A percentile compares a stretch with the other conserved stretches of the same genome.
These are phyloP conservation scores for Emergomyces pasteurianus DNA, from an alignment of 2,329 filamentous ascomycete species.

Conservation along the genomic window DNA sequence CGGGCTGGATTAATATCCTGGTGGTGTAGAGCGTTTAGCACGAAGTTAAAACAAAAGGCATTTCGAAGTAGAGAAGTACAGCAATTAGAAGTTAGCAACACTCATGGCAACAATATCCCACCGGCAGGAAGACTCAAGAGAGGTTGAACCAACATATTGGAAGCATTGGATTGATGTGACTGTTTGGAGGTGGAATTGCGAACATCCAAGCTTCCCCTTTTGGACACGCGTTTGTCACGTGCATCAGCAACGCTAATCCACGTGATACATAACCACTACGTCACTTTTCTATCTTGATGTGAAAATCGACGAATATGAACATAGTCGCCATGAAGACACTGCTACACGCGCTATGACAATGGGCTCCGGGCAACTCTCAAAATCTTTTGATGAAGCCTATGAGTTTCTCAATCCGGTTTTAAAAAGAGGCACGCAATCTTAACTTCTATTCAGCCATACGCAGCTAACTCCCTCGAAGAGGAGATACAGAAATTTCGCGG, in stretches of 20 bases:
- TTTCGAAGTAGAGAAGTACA: constrained; percentile 1
- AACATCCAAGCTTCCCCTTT: neutral
- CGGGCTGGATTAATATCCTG: neutral
- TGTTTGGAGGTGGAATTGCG: neutral
- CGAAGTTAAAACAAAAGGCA: constrained; percentile 6
- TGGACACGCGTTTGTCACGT: neutral
- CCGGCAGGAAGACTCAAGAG: neutral
- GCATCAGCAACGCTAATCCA: too few species aligned
- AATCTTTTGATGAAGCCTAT: constrained; percentile 24
- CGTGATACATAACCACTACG: too few species aligned
- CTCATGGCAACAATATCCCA: neutral
- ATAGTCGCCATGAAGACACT: neutral
- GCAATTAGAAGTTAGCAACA: neutral
- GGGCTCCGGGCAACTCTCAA: constrained; percentile 15
- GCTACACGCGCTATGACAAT: constrained; percentile 14
- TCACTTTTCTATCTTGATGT: neutral
- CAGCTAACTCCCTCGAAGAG: constrained; percentile 26
- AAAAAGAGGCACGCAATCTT: constrained; percentile 27
- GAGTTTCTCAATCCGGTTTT: constrained; percentile 29
- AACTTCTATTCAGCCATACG: constrained; percentile 6
- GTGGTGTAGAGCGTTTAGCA: neutral
- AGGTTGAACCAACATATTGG: neutral
- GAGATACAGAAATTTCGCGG: constrained; percentile 26
- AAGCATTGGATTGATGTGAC: neutral
- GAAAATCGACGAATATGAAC: too few species aligned